Conservation (phyloP, 1,284 basidiomycete genomes). For the Pisolithus thermaeus region DNA sequence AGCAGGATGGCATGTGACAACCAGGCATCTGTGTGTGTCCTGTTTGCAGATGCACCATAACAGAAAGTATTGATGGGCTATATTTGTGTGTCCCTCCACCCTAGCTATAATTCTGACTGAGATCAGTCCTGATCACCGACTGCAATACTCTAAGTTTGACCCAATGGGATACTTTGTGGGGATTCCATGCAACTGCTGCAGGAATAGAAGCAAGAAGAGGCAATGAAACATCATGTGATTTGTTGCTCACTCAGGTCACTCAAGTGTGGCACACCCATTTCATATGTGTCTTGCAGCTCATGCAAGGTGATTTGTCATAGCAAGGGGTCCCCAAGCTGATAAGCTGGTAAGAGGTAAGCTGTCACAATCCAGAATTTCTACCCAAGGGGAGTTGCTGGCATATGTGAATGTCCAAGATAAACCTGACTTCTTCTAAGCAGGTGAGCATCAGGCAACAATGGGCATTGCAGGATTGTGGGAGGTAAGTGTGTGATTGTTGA, state of each 20-base stretch:
- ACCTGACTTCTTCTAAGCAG: too few species aligned
- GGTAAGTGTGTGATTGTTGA: slow-evolving; percentile 13
- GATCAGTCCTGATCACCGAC: slow-evolving; percentile 85
- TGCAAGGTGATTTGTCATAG: too few species aligned
- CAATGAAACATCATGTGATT: slow-evolving; percentile 94
- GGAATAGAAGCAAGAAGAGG: slow-evolving; percentile 98
- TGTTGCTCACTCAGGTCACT: too few species aligned
- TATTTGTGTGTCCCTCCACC: background rate
- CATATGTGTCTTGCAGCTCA: too few species aligned
- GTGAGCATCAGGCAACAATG: slow-evolving; percentile 25
- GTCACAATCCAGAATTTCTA: too few species aligned
- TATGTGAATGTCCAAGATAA: too few species aligned
- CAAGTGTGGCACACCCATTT: too few species aligned
- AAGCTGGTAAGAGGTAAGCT: too few species aligned
- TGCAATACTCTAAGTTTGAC: slow-evolving; percentile 97
- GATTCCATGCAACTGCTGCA: slow-evolving; percentile 90
- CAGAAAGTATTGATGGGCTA: too few species aligned
- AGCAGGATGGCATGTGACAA: slow-evolving; percentile 95
- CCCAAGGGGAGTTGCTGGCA: too few species aligned
- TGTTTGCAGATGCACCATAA: background rate
- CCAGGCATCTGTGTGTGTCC: slow-evolving; percentile 80
- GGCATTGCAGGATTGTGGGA: slow-evolving; percentile 48
- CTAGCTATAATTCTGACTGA: slow-evolving; percentile 97
- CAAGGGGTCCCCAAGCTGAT: too few species aligned
- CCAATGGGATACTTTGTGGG: slow-evolving; percentile 99